Evolutionary conservation across 371 early-diverging fungal species (phyloP), one percentile per base, ranked within the genome.

Genomic region (Saksenaea vasiformis): DNA sequence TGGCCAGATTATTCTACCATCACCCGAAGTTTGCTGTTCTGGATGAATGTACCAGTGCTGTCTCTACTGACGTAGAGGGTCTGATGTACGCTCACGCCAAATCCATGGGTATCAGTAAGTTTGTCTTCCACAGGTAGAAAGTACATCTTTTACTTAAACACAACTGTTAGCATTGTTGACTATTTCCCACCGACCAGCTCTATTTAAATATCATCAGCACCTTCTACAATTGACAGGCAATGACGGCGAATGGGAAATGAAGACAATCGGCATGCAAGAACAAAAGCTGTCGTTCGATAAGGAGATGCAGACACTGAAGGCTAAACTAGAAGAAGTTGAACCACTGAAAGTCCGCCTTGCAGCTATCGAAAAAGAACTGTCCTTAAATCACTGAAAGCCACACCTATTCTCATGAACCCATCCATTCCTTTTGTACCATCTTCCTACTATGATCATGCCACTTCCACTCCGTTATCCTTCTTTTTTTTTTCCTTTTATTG

Each of bases 71-170:
- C 68, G 92, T 94, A 28, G 96, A 96, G 73, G 87, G 90, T 4
- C 74, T 93, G 54, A 92, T 96, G 92, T 96, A 96, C 81, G 87
- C 86, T 43, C 90, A 93, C 72, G 93, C 96, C 19, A 93, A 92
- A 70, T 86, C 87, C 54, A 78, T 91, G 53, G 92, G 92, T 24
- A 95, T 95, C 67, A 86, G 82, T 79, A 75, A 72, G 79, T 75
- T 26, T 24, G 17, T 11, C 14, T 28, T 58, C 8, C 4, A 8
- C 17, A 55, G 15, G 15, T 24, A 8, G 8, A 13, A n/a, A 1
- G n/a, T 19, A 1, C 14, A 44, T 14, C n/a, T 0, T 4, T 19
- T 47, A 47, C 0, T 47, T 9, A 8, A 9, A 22, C 24, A 22
- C 22, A 22, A 17, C 2, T 36, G 1, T 58, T 66, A 84, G 86